Evolutionary conservation across 768 basidiomycete genomes (phyloP).

Genomic region (Tulasnella sp.): DNA sequence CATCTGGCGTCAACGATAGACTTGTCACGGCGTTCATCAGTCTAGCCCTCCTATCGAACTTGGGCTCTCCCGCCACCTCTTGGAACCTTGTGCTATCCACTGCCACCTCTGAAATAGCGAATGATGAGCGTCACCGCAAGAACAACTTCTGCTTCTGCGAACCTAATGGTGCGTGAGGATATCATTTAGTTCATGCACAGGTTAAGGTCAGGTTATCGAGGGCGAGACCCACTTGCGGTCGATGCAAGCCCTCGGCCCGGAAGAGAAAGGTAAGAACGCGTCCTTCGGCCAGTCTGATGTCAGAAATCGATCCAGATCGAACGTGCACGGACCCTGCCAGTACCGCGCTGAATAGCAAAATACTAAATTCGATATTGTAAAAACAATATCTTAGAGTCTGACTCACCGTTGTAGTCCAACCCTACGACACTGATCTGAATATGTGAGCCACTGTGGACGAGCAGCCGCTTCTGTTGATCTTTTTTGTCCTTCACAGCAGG

Average conservation of each 20-base stretch:
- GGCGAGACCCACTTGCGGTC: not conserved
- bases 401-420: constrained; percentile 9
- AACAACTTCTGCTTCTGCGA: constrained; percentile 9
- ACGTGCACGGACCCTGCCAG: constrained; percentile 1
- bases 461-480: not conserved
- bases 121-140: not conserved
- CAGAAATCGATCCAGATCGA: constrained; percentile 6
- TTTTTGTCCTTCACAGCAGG: not conserved
- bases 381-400: too few relatives aligned
- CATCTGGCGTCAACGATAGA: not conserved
- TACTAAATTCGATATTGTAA: too few relatives aligned
- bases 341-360: not conserved
- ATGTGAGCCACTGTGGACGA: not conserved
- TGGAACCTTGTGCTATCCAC: not conserved
- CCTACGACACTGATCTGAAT: not conserved
- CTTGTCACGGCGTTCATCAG: not conserved
- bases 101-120: not conserved
- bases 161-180: constrained; percentile 1
- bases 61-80: not conserved
- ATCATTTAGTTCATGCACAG: too few relatives aligned
- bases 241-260: constrained; percentile 4
- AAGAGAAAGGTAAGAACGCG: constrained; percentile 12
- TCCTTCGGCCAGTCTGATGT: constrained; percentile 7
- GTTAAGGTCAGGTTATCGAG: not conserved
- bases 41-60: constrained; percentile 1